Conservation (phyloP, 345 rosid genomes). For the Acer campestre region DNA sequence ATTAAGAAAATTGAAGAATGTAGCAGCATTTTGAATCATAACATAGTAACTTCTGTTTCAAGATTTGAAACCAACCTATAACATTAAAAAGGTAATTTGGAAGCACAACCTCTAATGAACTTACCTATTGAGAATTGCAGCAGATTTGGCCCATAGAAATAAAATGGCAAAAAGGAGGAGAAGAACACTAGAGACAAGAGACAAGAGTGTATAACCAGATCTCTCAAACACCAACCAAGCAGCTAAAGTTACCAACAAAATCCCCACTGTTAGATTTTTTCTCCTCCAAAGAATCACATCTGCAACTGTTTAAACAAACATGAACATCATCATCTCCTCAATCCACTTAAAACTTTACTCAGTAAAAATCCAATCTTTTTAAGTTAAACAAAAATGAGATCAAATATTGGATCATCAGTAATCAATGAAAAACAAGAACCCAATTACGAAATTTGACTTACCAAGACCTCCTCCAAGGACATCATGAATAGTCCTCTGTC, state of each 20-base stretch:
- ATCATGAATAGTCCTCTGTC: conserved; percentile 73
- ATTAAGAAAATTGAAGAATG: background rate
- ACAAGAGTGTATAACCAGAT: conserved; percentile 82
- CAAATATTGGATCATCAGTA: conserved; percentile 1
- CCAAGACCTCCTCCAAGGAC: conserved; percentile 85
- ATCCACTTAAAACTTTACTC: background rate
- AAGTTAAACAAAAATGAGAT: background rate
- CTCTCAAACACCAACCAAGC: conserved; percentile 88
- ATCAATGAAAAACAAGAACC: background rate
- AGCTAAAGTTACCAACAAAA: conserved; percentile 66
- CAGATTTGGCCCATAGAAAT: conserved; percentile 97
- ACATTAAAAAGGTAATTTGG: conserved; percentile 1
- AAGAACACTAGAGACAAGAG: conserved; percentile 84
- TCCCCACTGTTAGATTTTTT: conserved; percentile 62
- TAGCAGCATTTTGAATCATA: background rate
- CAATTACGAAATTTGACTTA: conserved; percentile 31
- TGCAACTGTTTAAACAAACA: conserved; percentile 61
- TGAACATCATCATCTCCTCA: background rate
- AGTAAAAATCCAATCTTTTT: background rate
- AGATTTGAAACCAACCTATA: background rate
- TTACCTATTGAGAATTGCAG: conserved; percentile 87
- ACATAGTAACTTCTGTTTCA: background rate
- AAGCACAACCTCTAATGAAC: conserved; percentile 8
- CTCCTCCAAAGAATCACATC: conserved; percentile 90
- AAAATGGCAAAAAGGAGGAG: conserved; percentile 78